Percentiles rank a stretch among this genome's conserved stretches.
phyloP scores from a whole-genome alignment of 768 basidiomycete genomes.

The Gelatoporia subvermispora region DNA sequence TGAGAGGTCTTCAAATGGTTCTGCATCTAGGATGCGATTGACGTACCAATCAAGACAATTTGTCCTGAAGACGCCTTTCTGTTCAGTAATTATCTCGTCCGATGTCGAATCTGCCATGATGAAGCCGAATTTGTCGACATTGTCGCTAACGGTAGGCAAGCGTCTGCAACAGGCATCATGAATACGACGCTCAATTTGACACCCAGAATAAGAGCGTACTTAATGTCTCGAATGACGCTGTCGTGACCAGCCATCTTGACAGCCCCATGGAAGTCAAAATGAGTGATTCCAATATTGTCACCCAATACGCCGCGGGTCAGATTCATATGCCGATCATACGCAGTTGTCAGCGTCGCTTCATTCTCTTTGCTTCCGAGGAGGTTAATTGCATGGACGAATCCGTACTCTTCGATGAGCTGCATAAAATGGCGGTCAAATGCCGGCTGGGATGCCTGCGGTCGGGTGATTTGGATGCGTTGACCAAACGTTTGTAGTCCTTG shows the following conservation, averaged over 20 bases:
- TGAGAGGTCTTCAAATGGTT: slow-evolving; percentile 1
- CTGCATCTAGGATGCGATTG: background rate
- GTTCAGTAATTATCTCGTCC: slow-evolving; percentile 75
- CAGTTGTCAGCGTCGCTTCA: slow-evolving; percentile 75
- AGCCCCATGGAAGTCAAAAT: slow-evolving; percentile 91
- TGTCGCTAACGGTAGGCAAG: slow-evolving; percentile 50
- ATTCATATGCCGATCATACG: slow-evolving; percentile 79
- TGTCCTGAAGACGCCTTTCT: slow-evolving; percentile 88
- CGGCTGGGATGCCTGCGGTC: slow-evolving; percentile 93
- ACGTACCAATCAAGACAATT: slow-evolving; percentile 91
- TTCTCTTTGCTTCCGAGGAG: slow-evolving; percentile 90
- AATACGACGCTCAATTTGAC: background rate
- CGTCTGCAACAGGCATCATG: slow-evolving; percentile 36
- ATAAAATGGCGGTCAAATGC: slow-evolving; percentile 95
- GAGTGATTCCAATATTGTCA: slow-evolving; percentile 72
- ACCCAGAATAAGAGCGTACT: slow-evolving; percentile 31
- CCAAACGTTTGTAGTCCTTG: slow-evolving; percentile 94
- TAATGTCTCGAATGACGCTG: slow-evolving; percentile 69
- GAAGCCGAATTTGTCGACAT: slow-evolving; percentile 81
- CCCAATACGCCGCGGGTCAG: slow-evolving; percentile 57
- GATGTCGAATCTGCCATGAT: slow-evolving; percentile 68
- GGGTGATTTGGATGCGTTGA: slow-evolving; percentile 90
- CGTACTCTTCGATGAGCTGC: slow-evolving; percentile 83
- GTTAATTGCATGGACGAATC: slow-evolving; percentile 82
- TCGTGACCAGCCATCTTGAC: slow-evolving; percentile 85